Base-by-base conservation (phyloP, 148 eudicot species). In the Silene conica region DNA sequence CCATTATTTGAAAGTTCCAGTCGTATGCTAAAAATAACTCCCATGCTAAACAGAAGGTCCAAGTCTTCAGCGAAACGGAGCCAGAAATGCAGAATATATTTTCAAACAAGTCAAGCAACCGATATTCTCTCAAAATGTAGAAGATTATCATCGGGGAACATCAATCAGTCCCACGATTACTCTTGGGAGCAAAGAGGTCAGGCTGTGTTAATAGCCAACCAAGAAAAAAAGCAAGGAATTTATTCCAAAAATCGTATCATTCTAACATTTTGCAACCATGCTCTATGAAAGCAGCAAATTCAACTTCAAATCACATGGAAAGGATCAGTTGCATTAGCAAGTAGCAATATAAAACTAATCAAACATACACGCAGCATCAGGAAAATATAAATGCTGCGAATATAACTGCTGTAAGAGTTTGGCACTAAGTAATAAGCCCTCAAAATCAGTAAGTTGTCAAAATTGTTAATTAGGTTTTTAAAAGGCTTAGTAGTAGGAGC, bases 291-390 rank as follows among this genome's bases (percentile, higher is more conserved):
- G 55, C 15, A 22, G 50, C 26, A 34, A 26, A 28, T 31, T 14
- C 31, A 63, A 63, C 10, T 31, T 34, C 19, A 26, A 63, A 67
- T 19, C 70, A 67, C 54, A 41, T 8, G 52, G 70, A 67, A 43
- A 67, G 4, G 25, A 67, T 43, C 54, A 19, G 20, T 38, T 38
- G 41, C 14, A 12, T 9, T 20, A 67, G 54, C 52, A 38, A n/a
- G 15, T 67, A 67, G 70, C 15, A 41, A 41, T 19, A 41, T 6
- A 41, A 67, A 38, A 22, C 14, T 38, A 19, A 67, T 67, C 52
- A 67, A 20, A 66, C 69, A 66, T 65, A 8, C 8, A 48, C 10
- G 70, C 25, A 41, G 26, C 52, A 41, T 67, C 54, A 31, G 52
- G 55, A 59, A 19, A 59, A 59, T 21, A 59, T 21, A 59, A 20